These are phyloP conservation scores for Boletus barrowsii DNA, from an alignment of 768 basidiomycete genomes.

Conservation along the genomic window DNA sequence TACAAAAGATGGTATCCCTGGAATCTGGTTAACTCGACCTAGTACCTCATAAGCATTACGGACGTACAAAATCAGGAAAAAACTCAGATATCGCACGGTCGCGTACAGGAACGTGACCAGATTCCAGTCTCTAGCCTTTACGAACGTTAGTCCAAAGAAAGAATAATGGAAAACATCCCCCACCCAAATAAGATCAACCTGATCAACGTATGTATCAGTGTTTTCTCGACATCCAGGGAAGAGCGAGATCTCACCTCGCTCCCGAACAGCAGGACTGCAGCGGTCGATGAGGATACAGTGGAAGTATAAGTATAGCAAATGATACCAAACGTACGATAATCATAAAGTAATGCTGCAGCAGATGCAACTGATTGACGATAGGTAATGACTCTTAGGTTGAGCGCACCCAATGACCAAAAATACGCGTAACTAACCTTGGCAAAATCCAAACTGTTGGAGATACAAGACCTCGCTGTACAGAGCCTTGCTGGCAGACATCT, in stretches of 20 bases:
- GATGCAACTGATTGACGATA: slow-evolving; percentile 9
- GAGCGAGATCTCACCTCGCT: slow-evolving; percentile 6
- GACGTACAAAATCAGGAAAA: slow-evolving; percentile 12
- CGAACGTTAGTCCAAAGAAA: not conserved
- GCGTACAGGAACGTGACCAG: slow-evolving; percentile 15
- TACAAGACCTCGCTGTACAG: not conserved
- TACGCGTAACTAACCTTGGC: slow-evolving; percentile 6
- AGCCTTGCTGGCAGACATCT: not conserved
- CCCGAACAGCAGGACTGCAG: slow-evolving; percentile 10
- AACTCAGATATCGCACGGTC: slow-evolving; percentile 19
- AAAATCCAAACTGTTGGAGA: slow-evolving; percentile 5
- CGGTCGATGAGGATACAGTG: not conserved
- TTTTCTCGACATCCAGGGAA: too few species aligned
- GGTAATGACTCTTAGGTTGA: not conserved
- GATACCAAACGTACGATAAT: slow-evolving; percentile 11
- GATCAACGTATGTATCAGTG: not conserved
- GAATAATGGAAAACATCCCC: not conserved
- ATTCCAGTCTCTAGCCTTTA: slow-evolving; percentile 18
- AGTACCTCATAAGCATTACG: not conserved
- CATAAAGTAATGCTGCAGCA: slow-evolving; percentile 11
- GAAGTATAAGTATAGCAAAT: not conserved
- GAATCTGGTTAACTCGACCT: not conserved
- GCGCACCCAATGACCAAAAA: not conserved
- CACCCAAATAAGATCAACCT: slow-evolving; percentile 23
- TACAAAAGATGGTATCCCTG: slow-evolving; percentile 11